A percentile compares a stretch with the other conserved stretches of the same genome.
phyloP scores from a whole-genome alignment of 805 yeast species.

The Candida tammaniensis region DNA sequence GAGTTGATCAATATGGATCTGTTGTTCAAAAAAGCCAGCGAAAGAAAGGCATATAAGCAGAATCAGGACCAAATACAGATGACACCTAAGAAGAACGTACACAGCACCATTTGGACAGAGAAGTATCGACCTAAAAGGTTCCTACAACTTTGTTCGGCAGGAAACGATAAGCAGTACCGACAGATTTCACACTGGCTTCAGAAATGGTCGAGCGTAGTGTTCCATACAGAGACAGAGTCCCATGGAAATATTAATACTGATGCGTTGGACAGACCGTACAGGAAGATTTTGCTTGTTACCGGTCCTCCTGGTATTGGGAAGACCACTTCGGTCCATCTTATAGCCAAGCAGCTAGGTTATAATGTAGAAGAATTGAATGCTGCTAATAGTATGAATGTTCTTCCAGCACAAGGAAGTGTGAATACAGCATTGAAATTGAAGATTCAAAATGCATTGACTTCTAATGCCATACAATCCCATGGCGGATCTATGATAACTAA shows the following conservation, averaged over 20 bases:
- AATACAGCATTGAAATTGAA: constrained; percentile 31
- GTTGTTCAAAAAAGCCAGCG: constrained; percentile 19
- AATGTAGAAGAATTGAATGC: constrained; percentile 84
- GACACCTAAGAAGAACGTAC: constrained; percentile 4
- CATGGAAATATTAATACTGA: constrained; percentile 17
- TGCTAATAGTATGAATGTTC: constrained; percentile 39
- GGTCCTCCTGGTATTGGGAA: constrained; percentile 97
- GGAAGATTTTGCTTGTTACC: constrained; percentile 68
- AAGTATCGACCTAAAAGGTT: constrained; percentile 36
- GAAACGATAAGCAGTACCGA: constrained; percentile 42
- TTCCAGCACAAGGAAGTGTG: constrained; percentile 25
- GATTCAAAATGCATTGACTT: constrained; percentile 54
- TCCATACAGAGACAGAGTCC: constrained; percentile 16
- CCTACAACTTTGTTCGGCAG: constrained; percentile 40
- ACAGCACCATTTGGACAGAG: constrained; percentile 33
- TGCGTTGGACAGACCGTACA: constrained; percentile 36
- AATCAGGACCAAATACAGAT: constrained; percentile 11
- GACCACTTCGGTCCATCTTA: constrained; percentile 81
- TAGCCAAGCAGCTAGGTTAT: constrained; percentile 81
- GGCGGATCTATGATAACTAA: constrained; percentile 27
- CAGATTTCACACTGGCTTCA: constrained; percentile 38
- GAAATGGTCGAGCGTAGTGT: constrained; percentile 35
- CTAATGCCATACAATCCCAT: constrained; percentile 56
- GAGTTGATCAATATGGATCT: constrained; percentile 17
- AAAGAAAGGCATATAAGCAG: constrained; percentile 16